phyloP scores from a whole-genome alignment of 2,329 filamentous ascomycete species.

The Colletotrichum sp. region DNA sequence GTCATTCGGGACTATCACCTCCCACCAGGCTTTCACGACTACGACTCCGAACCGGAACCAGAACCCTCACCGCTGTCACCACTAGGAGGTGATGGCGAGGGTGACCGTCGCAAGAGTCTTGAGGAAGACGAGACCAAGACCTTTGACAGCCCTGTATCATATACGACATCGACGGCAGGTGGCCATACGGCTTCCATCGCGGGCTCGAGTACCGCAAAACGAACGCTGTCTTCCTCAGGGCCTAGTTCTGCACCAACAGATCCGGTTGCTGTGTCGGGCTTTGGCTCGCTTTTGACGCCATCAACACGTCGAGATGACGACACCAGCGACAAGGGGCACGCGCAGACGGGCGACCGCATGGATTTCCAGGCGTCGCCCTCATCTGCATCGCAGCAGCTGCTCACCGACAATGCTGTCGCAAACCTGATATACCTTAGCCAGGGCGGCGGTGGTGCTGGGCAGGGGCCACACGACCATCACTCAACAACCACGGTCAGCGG shows the following conservation, averaged over 20 bases:
- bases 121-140: not conserved
- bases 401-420: slow-evolving; percentile 38
- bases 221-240: not conserved
- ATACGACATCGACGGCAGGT: slow-evolving; percentile 9
- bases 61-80: not conserved
- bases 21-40: slow-evolving; percentile 20
- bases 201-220: not conserved
- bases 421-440: slow-evolving; percentile 39
- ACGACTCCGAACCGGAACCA: slow-evolving; percentile 7
- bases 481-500: not conserved
- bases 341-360: not conserved
- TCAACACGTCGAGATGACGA: slow-evolving; percentile 1
- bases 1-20: slow-evolving; percentile 40
- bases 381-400: slow-evolving; percentile 28
- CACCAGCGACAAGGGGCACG: not conserved
- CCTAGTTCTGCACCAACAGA: not conserved
- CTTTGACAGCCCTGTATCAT: slow-evolving; percentile 4
- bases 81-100: not conserved
- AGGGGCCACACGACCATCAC: not conserved
- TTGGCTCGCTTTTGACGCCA: not conserved
- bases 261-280: not conserved
- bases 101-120: not conserved
- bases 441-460: slow-evolving; percentile 23
- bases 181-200: not conserved
- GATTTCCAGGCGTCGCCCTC: slow-evolving; percentile 21